Evolutionary conservation across 345 rosid species (phyloP).

Genomic region (Gynandropsis gynandra): DNA sequence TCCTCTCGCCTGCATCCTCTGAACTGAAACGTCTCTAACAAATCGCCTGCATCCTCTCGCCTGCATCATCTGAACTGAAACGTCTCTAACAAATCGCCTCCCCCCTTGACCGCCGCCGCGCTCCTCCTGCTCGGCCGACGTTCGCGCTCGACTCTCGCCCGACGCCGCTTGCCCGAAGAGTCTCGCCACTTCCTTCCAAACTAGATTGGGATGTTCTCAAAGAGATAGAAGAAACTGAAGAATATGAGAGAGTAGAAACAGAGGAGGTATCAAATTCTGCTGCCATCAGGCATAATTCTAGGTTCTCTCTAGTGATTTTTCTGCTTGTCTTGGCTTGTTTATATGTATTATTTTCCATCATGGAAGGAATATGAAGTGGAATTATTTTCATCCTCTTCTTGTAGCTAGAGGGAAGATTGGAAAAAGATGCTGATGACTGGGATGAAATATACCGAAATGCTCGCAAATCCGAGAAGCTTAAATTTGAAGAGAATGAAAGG

Average conservation of each 20-base stretch:
- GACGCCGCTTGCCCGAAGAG: too few relatives aligned
- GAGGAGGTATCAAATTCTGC: constrained; percentile 68
- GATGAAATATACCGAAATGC: constrained; percentile 87
- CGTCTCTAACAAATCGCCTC: too few relatives aligned
- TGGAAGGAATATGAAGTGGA: constrained; percentile 16
- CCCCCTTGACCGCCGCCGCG: too few relatives aligned
- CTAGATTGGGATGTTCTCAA: constrained; percentile 60
- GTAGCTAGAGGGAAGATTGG: constrained; percentile 89
- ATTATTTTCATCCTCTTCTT: constrained; percentile 21
- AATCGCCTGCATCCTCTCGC: too few relatives aligned
- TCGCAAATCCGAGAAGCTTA: constrained; percentile 81
- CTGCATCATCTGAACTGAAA: too few relatives aligned
- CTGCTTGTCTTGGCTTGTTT: constrained; percentile 11
- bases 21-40: too few relatives aligned
- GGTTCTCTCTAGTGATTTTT: constrained; percentile 30
- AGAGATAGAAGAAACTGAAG: constrained; percentile 60
- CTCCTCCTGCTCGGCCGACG: too few relatives aligned
- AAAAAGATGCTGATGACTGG: constrained; percentile 58
- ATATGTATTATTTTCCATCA: constrained; percentile 1
- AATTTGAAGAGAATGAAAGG: constrained; percentile 82
- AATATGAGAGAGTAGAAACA: constrained; percentile 66
- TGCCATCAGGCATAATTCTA: constrained; percentile 32
- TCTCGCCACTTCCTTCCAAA: constrained; percentile 47
- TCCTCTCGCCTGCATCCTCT: too few relatives aligned
- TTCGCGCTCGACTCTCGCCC: too few relatives aligned